Base-by-base conservation (phyloP, 2,329 filamentous ascomycete genomes). In the Alternaria sp. region DNA sequence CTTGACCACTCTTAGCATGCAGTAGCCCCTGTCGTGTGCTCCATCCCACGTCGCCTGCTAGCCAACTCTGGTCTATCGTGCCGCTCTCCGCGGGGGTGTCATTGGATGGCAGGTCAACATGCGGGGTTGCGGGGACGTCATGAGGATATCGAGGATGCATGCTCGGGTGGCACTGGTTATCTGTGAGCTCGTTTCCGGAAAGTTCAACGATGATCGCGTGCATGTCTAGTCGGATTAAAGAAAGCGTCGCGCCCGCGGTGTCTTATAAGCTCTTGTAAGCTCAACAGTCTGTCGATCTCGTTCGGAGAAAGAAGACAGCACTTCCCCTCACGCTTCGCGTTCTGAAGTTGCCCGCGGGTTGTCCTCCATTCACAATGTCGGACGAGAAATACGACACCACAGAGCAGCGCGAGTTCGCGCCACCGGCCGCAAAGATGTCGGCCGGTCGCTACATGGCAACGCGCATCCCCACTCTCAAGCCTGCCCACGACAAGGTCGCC, bases 401-500 rank as follows among this genome's bases (percentile, higher is more conserved):
- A 5, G 59, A 68, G 47, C 70, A 69, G 47, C 67, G 58, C 54
- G 70, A 73, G 36, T 67, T 69, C 21, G 59, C 23, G n/a, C 50
- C 56, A 3, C 59, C 66, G 1, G 43, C 25, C 2, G 46, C 62
- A 2, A 63, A 70, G 13, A 73, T 71, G 67, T 72, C 73, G 28
- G 71, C 78, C 1, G 80, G 81, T 15, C 80, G 79, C 61, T 89
- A 89, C 71, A 71, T 87, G 13, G 80, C 81, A 1, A 88, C 87
- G 6, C 83, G 87, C 17, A 59, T 88, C 17, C 79, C 84, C 0
- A 84, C 86, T 0, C 79, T 89, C 51, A 84, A 84, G 67, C 87
- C 87, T n/a, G 84, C 85, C 1, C 86, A 86, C 82, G 81, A 83
- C 58, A 81, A 81, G 17, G 83, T 85, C 4, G 81, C 83, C 10